A percentile compares a stretch with the other conserved stretches of the same genome.
Evolutionary conservation across 2,329 filamentous ascomycete species (phyloP).

Genomic region (Calonectria fujianensis): DNA sequence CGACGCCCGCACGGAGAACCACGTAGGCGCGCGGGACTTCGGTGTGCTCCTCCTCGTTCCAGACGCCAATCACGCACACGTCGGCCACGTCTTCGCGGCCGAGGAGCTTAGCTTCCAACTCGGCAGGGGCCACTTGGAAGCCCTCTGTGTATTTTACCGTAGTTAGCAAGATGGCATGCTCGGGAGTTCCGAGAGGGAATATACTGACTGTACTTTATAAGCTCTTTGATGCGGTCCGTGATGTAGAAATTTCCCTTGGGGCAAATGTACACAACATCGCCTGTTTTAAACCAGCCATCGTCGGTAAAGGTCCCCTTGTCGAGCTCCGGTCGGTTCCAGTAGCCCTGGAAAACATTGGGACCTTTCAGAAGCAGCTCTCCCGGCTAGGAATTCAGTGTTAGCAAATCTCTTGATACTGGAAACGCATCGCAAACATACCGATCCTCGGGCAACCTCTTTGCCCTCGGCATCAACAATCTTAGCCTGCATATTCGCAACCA

Average conservation of each 20-base stretch:
- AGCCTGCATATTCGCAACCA: slow-evolving; percentile 86
- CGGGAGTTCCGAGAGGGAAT: slow-evolving; percentile 4
- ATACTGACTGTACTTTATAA: slow-evolving; percentile 71
- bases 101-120: slow-evolving; percentile 73
- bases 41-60: slow-evolving; percentile 75
- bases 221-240: slow-evolving; percentile 88
- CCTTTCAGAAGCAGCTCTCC: slow-evolving; percentile 88
- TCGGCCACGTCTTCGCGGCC: slow-evolving; percentile 70
- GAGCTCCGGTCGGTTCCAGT: slow-evolving; percentile 82
- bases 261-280: slow-evolving; percentile 89
- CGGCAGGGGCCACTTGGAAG: slow-evolving; percentile 81
- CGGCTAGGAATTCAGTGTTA: slow-evolving; percentile 50
- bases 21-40: slow-evolving; percentile 77
- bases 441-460: slow-evolving; percentile 72
- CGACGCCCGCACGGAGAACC: slow-evolving; percentile 60
- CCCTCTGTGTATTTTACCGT: slow-evolving; percentile 68
- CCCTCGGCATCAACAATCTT: slow-evolving; percentile 83
- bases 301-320: slow-evolving; percentile 82
- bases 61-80: slow-evolving; percentile 79
- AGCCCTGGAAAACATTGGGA: slow-evolving; percentile 87
- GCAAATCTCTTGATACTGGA: background rate
- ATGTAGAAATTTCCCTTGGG: slow-evolving; percentile 89
- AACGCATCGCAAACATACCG: background rate
- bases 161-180: slow-evolving; percentile 11
- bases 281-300: slow-evolving; percentile 93